Conservation (phyloP, 108 stramenopile genomes). For the Cyclotella kingstonii region DNA sequence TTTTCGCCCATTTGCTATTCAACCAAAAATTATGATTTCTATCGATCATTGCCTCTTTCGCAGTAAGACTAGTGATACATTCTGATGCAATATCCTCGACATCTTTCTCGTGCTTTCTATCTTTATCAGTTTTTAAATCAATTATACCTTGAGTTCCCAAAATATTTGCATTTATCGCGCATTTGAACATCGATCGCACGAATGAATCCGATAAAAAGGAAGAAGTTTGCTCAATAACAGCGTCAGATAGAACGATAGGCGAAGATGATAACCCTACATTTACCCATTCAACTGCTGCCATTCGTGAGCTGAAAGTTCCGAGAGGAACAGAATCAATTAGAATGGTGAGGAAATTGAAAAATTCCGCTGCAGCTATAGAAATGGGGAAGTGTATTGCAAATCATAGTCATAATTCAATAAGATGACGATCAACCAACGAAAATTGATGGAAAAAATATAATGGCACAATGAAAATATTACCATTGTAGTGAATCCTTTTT, state of each 20-base stretch:
- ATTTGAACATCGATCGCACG: conserved; percentile 63
- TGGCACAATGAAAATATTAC: conserved; percentile 11
- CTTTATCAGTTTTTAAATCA: conserved; percentile 66
- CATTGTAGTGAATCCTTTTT: conserved; percentile 42
- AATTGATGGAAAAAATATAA: too few species aligned
- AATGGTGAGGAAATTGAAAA: conserved; percentile 61
- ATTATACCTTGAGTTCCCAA: conserved; percentile 52
- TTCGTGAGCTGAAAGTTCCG: conserved; percentile 63
- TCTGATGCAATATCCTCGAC: conserved; percentile 47
- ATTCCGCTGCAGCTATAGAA: conserved; percentile 42
- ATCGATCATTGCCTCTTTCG: conserved; percentile 80
- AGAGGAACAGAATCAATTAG: conserved; percentile 70
- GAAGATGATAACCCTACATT: conserved; percentile 65
- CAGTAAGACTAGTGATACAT: conserved; percentile 62
- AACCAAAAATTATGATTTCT: conserved; percentile 75
- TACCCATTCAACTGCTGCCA: conserved; percentile 80
- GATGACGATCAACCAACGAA: too few species aligned
- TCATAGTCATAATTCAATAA: too few species aligned
- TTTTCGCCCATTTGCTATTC: conserved; percentile 74
- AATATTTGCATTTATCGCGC: conserved; percentile 53
- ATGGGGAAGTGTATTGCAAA: neutral
- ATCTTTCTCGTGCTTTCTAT: conserved; percentile 71
- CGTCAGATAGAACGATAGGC: conserved; percentile 66
- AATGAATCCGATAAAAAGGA: conserved; percentile 58
- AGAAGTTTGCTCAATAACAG: conserved; percentile 73